Evolutionary conservation across 805 yeast genomes (phyloP).

Genomic region (Saturnispora gosingensis): DNA sequence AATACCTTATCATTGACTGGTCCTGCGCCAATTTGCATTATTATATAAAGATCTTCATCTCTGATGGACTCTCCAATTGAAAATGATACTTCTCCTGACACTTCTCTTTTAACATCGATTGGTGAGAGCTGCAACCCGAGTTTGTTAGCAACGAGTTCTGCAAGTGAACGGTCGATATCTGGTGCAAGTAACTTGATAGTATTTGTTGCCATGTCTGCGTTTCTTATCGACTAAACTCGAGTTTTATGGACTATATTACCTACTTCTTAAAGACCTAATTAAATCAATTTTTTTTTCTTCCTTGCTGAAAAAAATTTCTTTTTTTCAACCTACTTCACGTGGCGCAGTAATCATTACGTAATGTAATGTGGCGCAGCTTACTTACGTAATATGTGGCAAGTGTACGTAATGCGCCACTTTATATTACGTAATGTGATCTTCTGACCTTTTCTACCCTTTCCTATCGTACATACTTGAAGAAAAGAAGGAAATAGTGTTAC

Average conservation of each 20-base stretch:
- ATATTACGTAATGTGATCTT: not conserved
- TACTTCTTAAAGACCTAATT: not conserved
- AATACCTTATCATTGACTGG: conserved; percentile 66
- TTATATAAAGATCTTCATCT: conserved; percentile 75
- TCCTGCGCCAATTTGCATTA: conserved; percentile 74
- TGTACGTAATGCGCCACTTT: not conserved
- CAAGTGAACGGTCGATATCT: conserved; percentile 59
- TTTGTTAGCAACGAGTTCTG: conserved; percentile 53
- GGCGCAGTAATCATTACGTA: not conserved
- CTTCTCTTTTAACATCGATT: conserved; percentile 53
- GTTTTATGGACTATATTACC: not conserved
- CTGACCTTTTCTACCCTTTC: not conserved
- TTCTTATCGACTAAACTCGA: not conserved
- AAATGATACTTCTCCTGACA: conserved; percentile 67
- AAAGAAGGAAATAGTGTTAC: not conserved
- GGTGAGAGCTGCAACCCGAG: conserved; percentile 55
- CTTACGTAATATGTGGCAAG: not conserved
- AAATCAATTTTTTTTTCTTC: not conserved
- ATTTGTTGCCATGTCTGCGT: conserved; percentile 53
- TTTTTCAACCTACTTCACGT: not conserved
- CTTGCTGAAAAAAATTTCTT: too few relatives aligned
- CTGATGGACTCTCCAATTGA: conserved; percentile 75
- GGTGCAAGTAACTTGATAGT: conserved; percentile 61
- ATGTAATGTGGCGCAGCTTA: too few relatives aligned
- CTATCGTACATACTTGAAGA: not conserved